Base-by-base conservation (phyloP, 2,329 filamentous ascomycete species). In the Talaromyces pinophilus region DNA sequence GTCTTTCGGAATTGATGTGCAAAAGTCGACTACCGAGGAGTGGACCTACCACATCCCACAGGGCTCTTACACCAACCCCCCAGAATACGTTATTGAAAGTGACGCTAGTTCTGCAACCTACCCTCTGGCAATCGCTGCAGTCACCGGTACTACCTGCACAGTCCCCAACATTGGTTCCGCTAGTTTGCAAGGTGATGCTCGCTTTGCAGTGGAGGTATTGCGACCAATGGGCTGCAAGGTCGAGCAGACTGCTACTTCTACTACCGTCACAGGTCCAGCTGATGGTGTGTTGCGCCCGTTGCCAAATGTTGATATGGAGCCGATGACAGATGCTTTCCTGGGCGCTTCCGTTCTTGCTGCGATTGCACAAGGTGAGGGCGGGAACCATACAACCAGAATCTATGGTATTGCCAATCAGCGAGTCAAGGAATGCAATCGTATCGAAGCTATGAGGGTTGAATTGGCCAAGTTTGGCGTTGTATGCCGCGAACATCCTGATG, bases 51-150 rank as follows among this genome's bases (percentile, higher is more conserved):
- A 96, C 76, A 96, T 99, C 65, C 95, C 95, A 1, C 88, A 91
- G 74, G 92, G 91, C 15, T 82, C 84, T 13, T 99, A 99, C 81
- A 83, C 84, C 48, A 98, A 95, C 76, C 95, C 95, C 1, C 76
- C 84, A 1, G 90, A 93, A 73, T 99, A 99, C 74, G 87, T 91
- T 50, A 89, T 99, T 22, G 95, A 99, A 82, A 98, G 95, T 74
- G 95, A 99, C 81, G 95, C 95, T 48, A 98, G 94, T 79, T 98
- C 94, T 52, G 95, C 95, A 10, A 99, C 95, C 0, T 99, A 99
- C 75, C 95, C 95, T 22, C 83, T 99, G 33, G 93, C 95, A 0
- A 88, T 98, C 69, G 95, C 95, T 46, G 95, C 95, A 62, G 96
- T 99, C 72, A 96, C 94, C 0, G 95, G 95, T 33, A 97, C 92